Percentiles rank a stretch among this genome's conserved stretches.
Conservation (phyloP, 2,329 filamentous ascomycete genomes). For the Thelonectria blattea region DNA sequence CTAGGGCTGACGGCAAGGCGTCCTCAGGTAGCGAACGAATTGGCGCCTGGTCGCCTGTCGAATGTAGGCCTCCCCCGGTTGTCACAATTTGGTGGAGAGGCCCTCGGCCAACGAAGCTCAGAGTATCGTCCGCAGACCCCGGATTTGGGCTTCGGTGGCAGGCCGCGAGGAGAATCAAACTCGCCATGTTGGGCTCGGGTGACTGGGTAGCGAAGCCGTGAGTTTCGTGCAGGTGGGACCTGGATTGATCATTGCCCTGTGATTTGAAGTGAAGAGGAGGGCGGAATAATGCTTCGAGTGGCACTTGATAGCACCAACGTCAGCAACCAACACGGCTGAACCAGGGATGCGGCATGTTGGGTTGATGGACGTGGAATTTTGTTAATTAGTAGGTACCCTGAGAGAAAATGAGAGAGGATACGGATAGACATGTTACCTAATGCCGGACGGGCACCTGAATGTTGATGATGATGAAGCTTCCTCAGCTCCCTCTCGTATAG, state of each 20-base stretch:
- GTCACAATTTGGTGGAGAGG: slow-evolving; percentile 36
- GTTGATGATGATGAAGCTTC: neutral
- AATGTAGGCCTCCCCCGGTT: slow-evolving; percentile 27
- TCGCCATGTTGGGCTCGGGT: slow-evolving; percentile 15
- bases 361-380: neutral
- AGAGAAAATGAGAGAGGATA: neutral
- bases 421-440: neutral
- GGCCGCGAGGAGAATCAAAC: slow-evolving; percentile 17
- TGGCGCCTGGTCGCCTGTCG: neutral
- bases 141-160: slow-evolving; percentile 32
- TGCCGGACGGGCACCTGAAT: neutral
- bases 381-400: neutral
- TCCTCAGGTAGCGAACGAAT: slow-evolving; percentile 12
- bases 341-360: neutral
- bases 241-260: neutral
- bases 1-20: slow-evolving; percentile 31
- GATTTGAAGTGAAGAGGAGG: neutral
- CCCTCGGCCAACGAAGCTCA: slow-evolving; percentile 2
- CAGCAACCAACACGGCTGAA: neutral
- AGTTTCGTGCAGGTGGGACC: slow-evolving; percentile 21
- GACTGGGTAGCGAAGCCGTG: slow-evolving; percentile 17
- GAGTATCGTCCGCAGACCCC: slow-evolving; percentile 25
- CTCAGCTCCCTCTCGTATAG: slow-evolving; percentile 3
- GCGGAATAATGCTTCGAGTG: neutral
- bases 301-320: neutral